Conservation (phyloP, 208 protist genomes). For the Crithidia mellificae region DNA sequence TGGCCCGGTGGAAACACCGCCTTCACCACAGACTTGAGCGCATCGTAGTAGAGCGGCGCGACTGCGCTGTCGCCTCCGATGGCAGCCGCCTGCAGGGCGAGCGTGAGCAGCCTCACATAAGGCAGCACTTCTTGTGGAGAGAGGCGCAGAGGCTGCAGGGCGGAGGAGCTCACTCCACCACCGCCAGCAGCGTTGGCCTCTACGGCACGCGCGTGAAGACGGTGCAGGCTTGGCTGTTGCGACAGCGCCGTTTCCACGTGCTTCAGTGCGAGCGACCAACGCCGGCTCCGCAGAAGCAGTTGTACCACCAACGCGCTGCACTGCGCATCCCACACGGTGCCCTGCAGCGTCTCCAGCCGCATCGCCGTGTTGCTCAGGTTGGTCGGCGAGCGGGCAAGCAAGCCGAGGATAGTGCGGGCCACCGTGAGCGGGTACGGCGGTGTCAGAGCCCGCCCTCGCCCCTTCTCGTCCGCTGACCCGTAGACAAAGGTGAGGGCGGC, state of each 20-base stretch:
- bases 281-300: constrained; percentile 60
- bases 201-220: not conserved
- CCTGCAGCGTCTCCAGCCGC: constrained; percentile 42
- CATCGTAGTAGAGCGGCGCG: constrained; percentile 55
- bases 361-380: constrained; percentile 80
- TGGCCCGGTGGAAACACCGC: not conserved
- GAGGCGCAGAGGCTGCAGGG: not conserved
- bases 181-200: not conserved
- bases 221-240: constrained; percentile 28
- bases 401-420: constrained; percentile 37
- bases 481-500: constrained; percentile 31
- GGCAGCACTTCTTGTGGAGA: constrained; percentile 1
- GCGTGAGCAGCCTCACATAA: constrained; percentile 43
- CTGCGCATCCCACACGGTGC: constrained; percentile 38
- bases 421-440: constrained; percentile 37
- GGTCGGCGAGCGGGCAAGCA: constrained; percentile 45
- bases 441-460: not conserved
- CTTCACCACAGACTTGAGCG: constrained; percentile 40
- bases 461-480: constrained; percentile 23
- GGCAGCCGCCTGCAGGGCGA: constrained; percentile 64
- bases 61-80: constrained; percentile 59
- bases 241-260: constrained; percentile 46
- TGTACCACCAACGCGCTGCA: constrained; percentile 47
- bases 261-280: constrained; percentile 58
- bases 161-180: too few species aligned